Evolutionary conservation across 306 rosid species (phyloP).

Genomic region (Senna siamea): DNA sequence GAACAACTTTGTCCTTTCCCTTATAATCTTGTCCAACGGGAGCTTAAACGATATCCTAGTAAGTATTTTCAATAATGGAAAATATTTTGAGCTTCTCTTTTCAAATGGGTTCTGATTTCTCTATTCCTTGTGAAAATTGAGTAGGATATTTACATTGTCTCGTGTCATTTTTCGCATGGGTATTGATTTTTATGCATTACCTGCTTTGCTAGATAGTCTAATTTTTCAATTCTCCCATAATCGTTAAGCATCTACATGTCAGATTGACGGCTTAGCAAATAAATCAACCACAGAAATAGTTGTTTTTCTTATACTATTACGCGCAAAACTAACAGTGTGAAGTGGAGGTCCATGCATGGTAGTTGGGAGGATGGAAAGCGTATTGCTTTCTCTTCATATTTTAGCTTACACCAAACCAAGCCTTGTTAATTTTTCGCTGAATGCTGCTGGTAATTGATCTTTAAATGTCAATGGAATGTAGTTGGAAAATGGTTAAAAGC

Average conservation of each 20-base stretch:
- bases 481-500: no score
- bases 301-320: background rate
- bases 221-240: no score
- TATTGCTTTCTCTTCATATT: background rate
- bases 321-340: background rate
- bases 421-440: no score
- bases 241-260: no score
- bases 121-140: background rate
- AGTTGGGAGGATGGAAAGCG: slow-evolving; percentile 10
- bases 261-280: background rate
- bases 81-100: background rate
- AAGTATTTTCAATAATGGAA: slow-evolving; percentile 36
- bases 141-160: background rate
- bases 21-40: slow-evolving; percentile 81
- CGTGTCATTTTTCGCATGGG: no score
- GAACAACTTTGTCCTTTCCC: slow-evolving; percentile 98
- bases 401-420: no score
- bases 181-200: no score
- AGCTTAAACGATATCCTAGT: slow-evolving; percentile 94
- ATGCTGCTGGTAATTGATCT: no score
- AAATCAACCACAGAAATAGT: background rate
- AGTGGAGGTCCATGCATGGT: slow-evolving; percentile 14
- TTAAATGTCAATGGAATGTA: no score
- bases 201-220: no score
- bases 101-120: background rate